phyloP scores from a whole-genome alignment of 192 early-diverging fungal genomes.

The Backusella tuberculispora region DNA sequence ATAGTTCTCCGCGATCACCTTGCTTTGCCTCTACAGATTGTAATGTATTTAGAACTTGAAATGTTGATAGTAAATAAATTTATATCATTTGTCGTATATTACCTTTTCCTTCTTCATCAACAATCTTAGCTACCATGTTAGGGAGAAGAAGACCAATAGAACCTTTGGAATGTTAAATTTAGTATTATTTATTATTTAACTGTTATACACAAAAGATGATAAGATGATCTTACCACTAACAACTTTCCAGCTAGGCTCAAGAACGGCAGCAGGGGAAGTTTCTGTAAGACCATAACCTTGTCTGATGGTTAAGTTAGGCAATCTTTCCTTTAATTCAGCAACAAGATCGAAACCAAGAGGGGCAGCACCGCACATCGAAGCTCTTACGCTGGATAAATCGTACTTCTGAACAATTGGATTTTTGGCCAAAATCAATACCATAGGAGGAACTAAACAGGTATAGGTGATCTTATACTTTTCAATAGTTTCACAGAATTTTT shows the following conservation, averaged over 20 bases:
- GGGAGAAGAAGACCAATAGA: constrained; percentile 76
- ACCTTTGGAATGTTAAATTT: constrained; percentile 29
- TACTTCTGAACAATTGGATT: constrained; percentile 65
- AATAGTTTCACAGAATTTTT: constrained; percentile 70
- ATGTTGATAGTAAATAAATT: background rate
- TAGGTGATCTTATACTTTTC: constrained; percentile 66
- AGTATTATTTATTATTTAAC: background rate
- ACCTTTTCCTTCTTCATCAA: constrained; percentile 71
- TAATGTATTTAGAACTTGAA: background rate
- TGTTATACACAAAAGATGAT: background rate
- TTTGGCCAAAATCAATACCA: constrained; percentile 66
- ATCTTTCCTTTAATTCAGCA: constrained; percentile 34
- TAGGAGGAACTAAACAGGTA: constrained; percentile 83
- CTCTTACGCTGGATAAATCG: constrained; percentile 58
- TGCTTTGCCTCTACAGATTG: constrained; percentile 46
- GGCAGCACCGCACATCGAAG: constrained; percentile 65
- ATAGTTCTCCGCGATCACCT: constrained; percentile 77
- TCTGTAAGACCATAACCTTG: constrained; percentile 83
- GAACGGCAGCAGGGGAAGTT: constrained; percentile 53
- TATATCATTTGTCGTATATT: background rate
- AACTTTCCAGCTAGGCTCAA: constrained; percentile 31
- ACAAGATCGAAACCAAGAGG: constrained; percentile 60
- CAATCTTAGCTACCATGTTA: constrained; percentile 71
- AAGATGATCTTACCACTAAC: constrained; percentile 35
- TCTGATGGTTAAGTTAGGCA: constrained; percentile 40